These are phyloP conservation scores for Ophiostoma sp. DNA, from an alignment of 2,329 filamentous ascomycete genomes.

Conservation along the genomic window DNA sequence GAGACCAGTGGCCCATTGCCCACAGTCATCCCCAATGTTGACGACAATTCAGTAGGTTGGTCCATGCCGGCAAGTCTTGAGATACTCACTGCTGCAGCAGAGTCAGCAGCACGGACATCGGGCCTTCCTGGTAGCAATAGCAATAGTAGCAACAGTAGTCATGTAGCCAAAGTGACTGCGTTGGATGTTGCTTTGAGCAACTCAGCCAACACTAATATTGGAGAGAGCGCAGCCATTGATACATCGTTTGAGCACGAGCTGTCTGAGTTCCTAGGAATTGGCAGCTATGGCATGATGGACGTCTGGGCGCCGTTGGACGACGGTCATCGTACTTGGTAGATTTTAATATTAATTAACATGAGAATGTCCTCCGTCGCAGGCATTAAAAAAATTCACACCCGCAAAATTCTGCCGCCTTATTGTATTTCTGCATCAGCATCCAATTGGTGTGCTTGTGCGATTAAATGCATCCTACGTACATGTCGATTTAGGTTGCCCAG, in stretches of 20 bases:
- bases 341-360: neutral
- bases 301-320: slow-evolving; percentile 18
- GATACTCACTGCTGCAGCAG: slow-evolving; percentile 16
- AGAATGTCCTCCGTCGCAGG: too few relatives aligned
- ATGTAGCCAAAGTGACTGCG: neutral
- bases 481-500: neutral
- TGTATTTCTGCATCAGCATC: neutral
- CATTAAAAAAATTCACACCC: neutral
- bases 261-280: slow-evolving; percentile 17
- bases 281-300: slow-evolving; percentile 21
- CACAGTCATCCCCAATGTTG: neutral
- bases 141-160: neutral
- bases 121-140: neutral
- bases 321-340: neutral
- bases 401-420: neutral
- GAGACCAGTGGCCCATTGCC: neutral
- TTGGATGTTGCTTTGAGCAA: neutral
- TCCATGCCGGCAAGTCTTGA: slow-evolving; percentile 18
- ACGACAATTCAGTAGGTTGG: slow-evolving; percentile 7
- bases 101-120: slow-evolving; percentile 1
- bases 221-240: neutral
- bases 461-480: neutral
- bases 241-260: slow-evolving; percentile 21
- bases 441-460: neutral
- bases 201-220: neutral